Evolutionary conservation across 2,329 filamentous ascomycete species (phyloP), one percentile per base, ranked within the genome.

Genomic region (Coleophoma eucalyptorum): DNA sequence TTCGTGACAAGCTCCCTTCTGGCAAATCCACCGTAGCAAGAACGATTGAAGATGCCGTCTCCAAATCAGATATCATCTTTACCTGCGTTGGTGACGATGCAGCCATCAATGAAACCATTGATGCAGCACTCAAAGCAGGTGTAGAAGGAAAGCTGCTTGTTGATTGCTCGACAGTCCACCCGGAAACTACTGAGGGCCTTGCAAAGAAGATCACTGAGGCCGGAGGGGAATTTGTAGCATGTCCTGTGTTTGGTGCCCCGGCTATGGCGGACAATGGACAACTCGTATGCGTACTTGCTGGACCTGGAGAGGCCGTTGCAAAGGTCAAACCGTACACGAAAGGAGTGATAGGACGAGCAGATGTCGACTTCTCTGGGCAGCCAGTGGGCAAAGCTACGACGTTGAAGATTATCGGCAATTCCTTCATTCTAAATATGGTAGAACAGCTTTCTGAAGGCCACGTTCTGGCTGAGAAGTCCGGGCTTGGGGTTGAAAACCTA

Each of bases 91-190:
- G 86, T 57, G 87, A 94, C 64, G 91, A 96, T 65, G 73, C 79
- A 3, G 87, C 88, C 5, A 82, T 95, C 41, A 78, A 82, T 51
- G 71, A 78, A 4, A 81, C 83, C 18, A 77, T 90, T 53, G 68
- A 76, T 40, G 65, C 75, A 3, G 79, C 86, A 31, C 70, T 90
- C 3, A 61, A 78, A 44, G 64, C 70, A 16, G 72, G 82, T 51
- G 70, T 89, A 16, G 75, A 75, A 26, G 84, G 82, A 54, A 96
- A 96, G 72, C 73, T 94, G 15, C 85, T 96, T 58, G 79, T 96
- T 32, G 91, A 96, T 65, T 92, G 87, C 76, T 94, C 89, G 3
- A 96, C 91, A 21, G 81, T 96, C 34, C 88, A 94, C 67, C 91
- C 92, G 0, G 86, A 92, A 50, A 90, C 88, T 4, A 89, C 88